Evolutionary conservation across 257 asterid species (phyloP), one percentile per base, ranked within the genome.

Genomic region (Ligustrum vulgare): DNA sequence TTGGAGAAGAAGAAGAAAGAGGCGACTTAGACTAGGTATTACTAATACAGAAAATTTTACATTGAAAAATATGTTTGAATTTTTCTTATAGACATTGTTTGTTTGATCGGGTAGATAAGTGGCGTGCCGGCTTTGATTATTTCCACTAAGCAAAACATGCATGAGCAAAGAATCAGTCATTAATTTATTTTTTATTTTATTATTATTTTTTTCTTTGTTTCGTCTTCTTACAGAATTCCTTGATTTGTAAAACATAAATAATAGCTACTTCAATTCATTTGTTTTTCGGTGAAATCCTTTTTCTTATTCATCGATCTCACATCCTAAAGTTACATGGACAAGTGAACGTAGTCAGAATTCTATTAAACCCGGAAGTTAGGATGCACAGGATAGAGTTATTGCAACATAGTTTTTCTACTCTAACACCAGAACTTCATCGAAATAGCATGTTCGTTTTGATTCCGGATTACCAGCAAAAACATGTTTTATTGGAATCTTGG

Each of bases 81-180:
- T 15, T 11, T 79, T 85, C 80, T 64, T 71, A 34, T 2, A 9
- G 65, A 16, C 8, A 1, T 18, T 51, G 13, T 45, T 49, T 49
- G 64, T n/a, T 47, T 23, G 23, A 5, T 28, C 5, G 13, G 11
- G 9, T 22, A 18, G 49, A 28, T 64, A 73, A 76, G 35, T 79
- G 78, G 81, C 75, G 71, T 64, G 87, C 87, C 85, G 84, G 85
- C 84, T 58, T 77, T 70, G 80, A 70, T 67, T 69, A 80, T 9
- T 81, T 76, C 81, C 77, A 66, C 15, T 34, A 45, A 70, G 31
- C 67, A 51, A 32, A 69, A 70, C n/a, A 31, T 28, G 67, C 72
- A 72, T 72, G 68, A 73, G 77, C 75, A 20, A 20, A 71, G 80
- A 75, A 78, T 8, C 36, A 49, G 85, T 76, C 81, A 20, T 41